Evolutionary conservation across 2,329 filamentous ascomycete species (phyloP).

Genomic region (Aureobasidium melanogenum): DNA sequence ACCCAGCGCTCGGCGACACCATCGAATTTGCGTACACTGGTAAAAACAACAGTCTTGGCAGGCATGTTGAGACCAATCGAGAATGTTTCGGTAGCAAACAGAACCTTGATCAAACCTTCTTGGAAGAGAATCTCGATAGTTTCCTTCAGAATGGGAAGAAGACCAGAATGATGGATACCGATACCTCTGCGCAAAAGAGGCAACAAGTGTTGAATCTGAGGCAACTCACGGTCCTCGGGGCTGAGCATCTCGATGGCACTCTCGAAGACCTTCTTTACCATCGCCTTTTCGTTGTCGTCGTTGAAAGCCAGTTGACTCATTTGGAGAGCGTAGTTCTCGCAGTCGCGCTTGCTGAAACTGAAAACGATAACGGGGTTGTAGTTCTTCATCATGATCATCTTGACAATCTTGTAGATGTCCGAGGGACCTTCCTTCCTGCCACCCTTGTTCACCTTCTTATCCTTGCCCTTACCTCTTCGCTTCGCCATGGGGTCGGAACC

Average conservation of each 20-base stretch:
- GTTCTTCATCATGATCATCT: slow-evolving; percentile 97
- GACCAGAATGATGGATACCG: slow-evolving; percentile 91
- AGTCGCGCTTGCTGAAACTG: slow-evolving; percentile 98
- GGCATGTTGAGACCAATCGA: slow-evolving; percentile 99
- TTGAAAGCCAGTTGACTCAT: slow-evolving; percentile 89
- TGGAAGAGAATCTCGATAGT: slow-evolving; percentile 99
- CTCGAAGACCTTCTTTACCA: slow-evolving; percentile 89
- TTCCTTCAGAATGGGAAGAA: slow-evolving; percentile 93
- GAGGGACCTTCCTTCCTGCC: slow-evolving; percentile 59
- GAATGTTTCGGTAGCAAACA: slow-evolving; percentile 97
- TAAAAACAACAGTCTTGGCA: slow-evolving; percentile 98
- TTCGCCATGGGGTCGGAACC: slow-evolving; percentile 70
- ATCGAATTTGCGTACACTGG: slow-evolving; percentile 90
- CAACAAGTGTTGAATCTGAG: slow-evolving; percentile 84
- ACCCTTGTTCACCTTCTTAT: slow-evolving; percentile 86
- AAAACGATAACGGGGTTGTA: slow-evolving; percentile 99
- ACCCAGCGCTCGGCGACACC: slow-evolving; percentile 72
- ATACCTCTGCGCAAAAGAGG: slow-evolving; percentile 86
- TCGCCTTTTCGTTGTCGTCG: slow-evolving; percentile 86
- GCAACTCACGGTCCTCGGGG: slow-evolving; percentile 78
- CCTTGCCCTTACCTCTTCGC: slow-evolving; percentile 77
- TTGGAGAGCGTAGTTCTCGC: slow-evolving; percentile 79
- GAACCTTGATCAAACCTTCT: slow-evolving; percentile 92
- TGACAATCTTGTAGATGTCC: slow-evolving; percentile 95
- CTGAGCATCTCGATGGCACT: slow-evolving; percentile 89